Conservation (phyloP, 169 alveolate species). For the Plasmodium billcollinsi region DNA sequence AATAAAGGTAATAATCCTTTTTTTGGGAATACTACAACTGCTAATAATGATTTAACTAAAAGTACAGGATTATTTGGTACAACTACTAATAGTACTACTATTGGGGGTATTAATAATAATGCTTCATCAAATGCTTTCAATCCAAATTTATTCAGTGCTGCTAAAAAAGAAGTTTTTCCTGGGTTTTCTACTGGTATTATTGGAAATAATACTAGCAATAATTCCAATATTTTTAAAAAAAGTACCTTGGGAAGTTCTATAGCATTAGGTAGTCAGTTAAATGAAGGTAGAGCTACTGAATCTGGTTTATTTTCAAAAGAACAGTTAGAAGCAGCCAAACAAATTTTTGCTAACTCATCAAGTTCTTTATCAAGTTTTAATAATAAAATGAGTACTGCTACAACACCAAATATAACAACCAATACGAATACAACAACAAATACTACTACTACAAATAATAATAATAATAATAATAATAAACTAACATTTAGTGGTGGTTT, state of each 20-base stretch:
- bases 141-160: conserved; percentile 69
- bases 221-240: conserved; percentile 62
- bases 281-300: conserved; percentile 63
- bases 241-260: conserved; percentile 74
- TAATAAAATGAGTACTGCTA: too few species aligned
- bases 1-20: conserved; percentile 42
- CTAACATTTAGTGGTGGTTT: conserved; percentile 65
- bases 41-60: too few species aligned
- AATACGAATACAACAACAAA: conserved; percentile 11
- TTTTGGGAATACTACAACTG: conserved; percentile 25
- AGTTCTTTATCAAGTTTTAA: background rate
- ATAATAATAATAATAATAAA: conserved; percentile 39
- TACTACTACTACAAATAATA: conserved; percentile 1
- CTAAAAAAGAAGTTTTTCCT: conserved; percentile 71
- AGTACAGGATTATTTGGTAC: too few species aligned
- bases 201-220: conserved; percentile 45
- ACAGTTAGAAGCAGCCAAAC: conserved; percentile 75
- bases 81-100: background rate
- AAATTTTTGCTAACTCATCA: conserved; percentile 72
- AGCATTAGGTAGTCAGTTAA: conserved; percentile 75
- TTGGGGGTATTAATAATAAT: conserved; percentile 6
- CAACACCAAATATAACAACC: too few species aligned
- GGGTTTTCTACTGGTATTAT: conserved; percentile 49
- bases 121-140: conserved; percentile 48
- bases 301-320: conserved; percentile 71